phyloP scores from a whole-genome alignment of 352 stramenopile species.

The Phytophthora multivora region DNA sequence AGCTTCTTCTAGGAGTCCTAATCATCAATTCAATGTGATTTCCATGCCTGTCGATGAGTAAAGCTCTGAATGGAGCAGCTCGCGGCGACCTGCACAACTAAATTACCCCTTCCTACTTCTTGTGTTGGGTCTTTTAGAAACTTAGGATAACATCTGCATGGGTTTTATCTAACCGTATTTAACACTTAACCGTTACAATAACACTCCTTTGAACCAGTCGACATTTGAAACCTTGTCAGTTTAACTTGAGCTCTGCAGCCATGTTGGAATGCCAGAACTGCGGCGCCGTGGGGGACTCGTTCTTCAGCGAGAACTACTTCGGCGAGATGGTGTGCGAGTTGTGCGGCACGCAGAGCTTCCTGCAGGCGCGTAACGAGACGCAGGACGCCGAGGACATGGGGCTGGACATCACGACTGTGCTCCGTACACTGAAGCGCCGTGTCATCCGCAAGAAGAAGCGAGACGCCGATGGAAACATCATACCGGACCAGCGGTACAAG shows the following conservation, averaged over 20 bases:
- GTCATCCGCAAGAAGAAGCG: slow-evolving; percentile 35
- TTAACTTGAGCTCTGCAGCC: too few species aligned
- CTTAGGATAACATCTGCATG: background rate
- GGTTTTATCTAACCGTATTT: background rate
- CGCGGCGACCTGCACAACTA: slow-evolving; percentile 1
- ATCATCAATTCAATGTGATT: slow-evolving; percentile 14
- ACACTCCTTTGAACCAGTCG: slow-evolving; percentile 17
- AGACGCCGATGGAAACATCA: slow-evolving; percentile 9
- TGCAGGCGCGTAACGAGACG: slow-evolving; percentile 84
- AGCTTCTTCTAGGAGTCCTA: slow-evolving; percentile 14
- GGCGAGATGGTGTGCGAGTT: slow-evolving; percentile 87
- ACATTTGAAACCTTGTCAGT: background rate
- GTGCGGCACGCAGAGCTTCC: slow-evolving; percentile 83
- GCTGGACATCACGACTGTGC: slow-evolving; percentile 42
- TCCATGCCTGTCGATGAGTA: background rate
- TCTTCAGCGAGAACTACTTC: slow-evolving; percentile 88
- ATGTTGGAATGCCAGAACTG: slow-evolving; percentile 83
- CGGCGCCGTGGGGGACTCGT: slow-evolving; percentile 69
- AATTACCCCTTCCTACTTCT: slow-evolving; percentile 1
- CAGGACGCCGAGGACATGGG: slow-evolving; percentile 81
- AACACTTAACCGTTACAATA: slow-evolving; percentile 5
- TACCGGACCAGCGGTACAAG: background rate
- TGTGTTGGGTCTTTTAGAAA: too few species aligned
- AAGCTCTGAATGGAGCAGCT: background rate
- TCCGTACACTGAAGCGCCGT: slow-evolving; percentile 47